Base-by-base conservation (phyloP, 169 alveolate species). In the Toxoplasma gondii region DNA sequence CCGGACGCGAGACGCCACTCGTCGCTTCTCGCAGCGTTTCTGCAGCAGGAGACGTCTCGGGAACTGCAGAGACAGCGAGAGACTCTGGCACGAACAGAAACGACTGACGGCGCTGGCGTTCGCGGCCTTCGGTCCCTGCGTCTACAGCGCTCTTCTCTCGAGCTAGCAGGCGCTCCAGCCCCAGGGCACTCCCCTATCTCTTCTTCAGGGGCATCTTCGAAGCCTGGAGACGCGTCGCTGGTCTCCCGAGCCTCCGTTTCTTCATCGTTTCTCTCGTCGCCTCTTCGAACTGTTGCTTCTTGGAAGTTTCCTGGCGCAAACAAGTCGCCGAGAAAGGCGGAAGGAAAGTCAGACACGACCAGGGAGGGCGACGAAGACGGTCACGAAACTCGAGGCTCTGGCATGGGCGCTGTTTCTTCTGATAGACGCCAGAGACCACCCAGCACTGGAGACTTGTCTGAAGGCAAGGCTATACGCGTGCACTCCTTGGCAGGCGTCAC, bases 11-110 rank as follows among this genome's bases (percentile, higher is more conserved):
- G 45, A 38, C 39, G 86, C 49, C 45, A 29, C 86, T 78, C 86
- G 45, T 19, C 86, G 9, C 12, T 78, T 41, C 86, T 78, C 29
- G 86, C 86, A 4, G 86, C 44, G 22, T 78, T 78, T n/a, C 44
- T 78, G 39, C 86, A 78, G 86, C 86, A 78, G 86, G 86, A 78
- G 45, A 78, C 86, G 2, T 78, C 86, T 1, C 39, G 86, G n/a
- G 86, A 41, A 1, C 86, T 78, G 2, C 86, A 78, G 44, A 17
- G 45, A 78, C n/a, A 38, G 24, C 86, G 74, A 4, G 58, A 49
- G 58, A 49, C 58, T 4, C 12, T 49, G 58, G 4, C 58, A 7
- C 74, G 34, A 16, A 64, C 74, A 19, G 22, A 27, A 64, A 4
- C 24, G 9, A 19, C 9, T 12, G 34, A 19, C 58, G 74, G 7